Base-by-base conservation (phyloP, 768 basidiomycete genomes). In the Tephrocybe rancida region DNA sequence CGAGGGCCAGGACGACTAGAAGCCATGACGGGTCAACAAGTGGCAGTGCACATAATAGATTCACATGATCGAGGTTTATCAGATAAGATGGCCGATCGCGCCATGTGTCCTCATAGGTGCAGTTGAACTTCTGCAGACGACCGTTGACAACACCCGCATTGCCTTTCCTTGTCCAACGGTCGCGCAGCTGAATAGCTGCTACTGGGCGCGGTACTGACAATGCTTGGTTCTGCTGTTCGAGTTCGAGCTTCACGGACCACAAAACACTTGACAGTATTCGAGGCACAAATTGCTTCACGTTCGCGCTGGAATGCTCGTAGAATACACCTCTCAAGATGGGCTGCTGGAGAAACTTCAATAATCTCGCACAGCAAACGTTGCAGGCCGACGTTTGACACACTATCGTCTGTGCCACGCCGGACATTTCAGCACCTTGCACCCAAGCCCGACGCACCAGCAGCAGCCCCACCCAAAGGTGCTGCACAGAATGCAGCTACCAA, bases 381-480 rank as follows among this genome's bases (percentile, higher is more conserved):
- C 49, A 45, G 48, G 21, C 27, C 45, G 26, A n/a, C 26, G 35
- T 16, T 32, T 29, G 10, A 22, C n/a, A 6, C 29, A 14, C 30
- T 22, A 52, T 51, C 30, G 22, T 32, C 24, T 16, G 13, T 44
- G 2, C 49, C 46, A 22, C 44, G 35, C 46, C 61, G 63, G 25
- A 30, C 50, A 5, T 62, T 64, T 29, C 52, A 51, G 32, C 52
- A 60, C 38, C 48, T 60, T 18, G 63, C 61, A n/a, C 53, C 58
- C 19, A 60, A 58, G 44, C 61, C 63, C 3, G 50, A 58, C 26
- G 25, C 21, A 16, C 35, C 38, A n/a, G 25, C 21, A 16, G 29
- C 38, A n/a, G 22, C 51, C 65, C 56, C 48, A 43, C 25, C 54
- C 25, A 55, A 48, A 48, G 14, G 45, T 19, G 24, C 39, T 8